Evolutionary conservation across 1,139 yeast species (phyloP), one percentile per base, ranked within the genome.

Genomic region (Candida sojae): DNA sequence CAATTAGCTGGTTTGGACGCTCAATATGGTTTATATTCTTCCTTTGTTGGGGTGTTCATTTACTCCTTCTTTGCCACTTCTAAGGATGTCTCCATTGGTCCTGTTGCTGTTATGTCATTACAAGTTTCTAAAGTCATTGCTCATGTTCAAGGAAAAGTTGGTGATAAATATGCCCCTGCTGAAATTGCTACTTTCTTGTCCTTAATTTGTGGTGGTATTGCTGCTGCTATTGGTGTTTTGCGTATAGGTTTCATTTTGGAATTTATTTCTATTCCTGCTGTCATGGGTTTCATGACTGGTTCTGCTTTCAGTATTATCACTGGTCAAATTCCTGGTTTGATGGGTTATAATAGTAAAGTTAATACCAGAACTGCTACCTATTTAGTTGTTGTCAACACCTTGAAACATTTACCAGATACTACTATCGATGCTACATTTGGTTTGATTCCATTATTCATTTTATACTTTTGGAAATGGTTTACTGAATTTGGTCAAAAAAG

Each of bases 61-160:
- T 92, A 92, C 66, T 86, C 96, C 43, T 80, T 91, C 59, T 92
- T 92, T 66, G 98, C 97, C 12, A 92, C 97, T 13, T 88, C 96
- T 17, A 92, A 91, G 68, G 98, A 92, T 75, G 96, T 92, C 41
- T 87, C 95, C 53, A 91, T 92, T 59, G 98, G 97, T 31, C 97
- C 98, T 5, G 98, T 92, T 36, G 98, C 98, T 2, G 97, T 92
- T 52, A 91, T 92, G 97, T 88, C 96, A 11, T 67, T 84, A 55
- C 92, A 91, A 65, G 91, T 89, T 30, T 83, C 92, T 42, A 88
- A 86, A 63, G 92, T 89, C 45, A 78, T 91, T 48, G 79, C 81
- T 31, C 75, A 76, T 47, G 95, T 91, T 10, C 80, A 81, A 52
- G 57, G 47, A 6, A 57, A 63, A 46, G 59, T 47, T 38, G 67